phyloP scores from a whole-genome alignment of 2,329 filamentous ascomycete genomes.

The Microascus cirrosus region DNA sequence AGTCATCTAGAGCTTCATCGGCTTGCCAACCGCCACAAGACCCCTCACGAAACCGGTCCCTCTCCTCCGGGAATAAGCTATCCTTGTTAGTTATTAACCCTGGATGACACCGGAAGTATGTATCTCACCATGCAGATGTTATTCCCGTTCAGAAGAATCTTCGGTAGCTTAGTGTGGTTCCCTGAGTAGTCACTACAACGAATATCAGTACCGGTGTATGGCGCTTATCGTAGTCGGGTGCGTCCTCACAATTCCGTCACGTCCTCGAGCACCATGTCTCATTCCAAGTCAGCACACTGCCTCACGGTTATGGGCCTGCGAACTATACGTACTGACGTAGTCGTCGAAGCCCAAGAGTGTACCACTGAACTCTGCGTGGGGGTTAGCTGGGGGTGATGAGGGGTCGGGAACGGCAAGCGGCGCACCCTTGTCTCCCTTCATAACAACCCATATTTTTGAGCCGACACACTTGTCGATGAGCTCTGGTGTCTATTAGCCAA shows the following conservation, averaged over 20 bases:
- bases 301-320: not conserved
- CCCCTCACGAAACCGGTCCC: conserved; percentile 39
- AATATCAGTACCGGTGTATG: not conserved
- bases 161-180: conserved; percentile 76
- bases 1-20: not conserved
- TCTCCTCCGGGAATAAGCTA: conserved; percentile 72
- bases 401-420: not conserved
- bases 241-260: conserved; percentile 81
- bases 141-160: conserved; percentile 94
- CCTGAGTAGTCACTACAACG: conserved; percentile 72
- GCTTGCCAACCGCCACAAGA: conserved; percentile 4
- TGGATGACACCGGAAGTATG: not conserved
- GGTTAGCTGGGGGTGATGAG: conserved; percentile 4
- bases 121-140: conserved; percentile 92
- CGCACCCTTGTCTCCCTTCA: conserved; percentile 97
- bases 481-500: conserved; percentile 42
- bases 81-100: not conserved
- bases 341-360: conserved; percentile 94
- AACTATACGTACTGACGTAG: conserved; percentile 82
- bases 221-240: too few relatives aligned
- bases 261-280: conserved; percentile 97
- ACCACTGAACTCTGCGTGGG: conserved; percentile 72
- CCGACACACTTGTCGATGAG: conserved; percentile 98
- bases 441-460: conserved; percentile 95
- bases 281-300: conserved; percentile 11